phyloP scores from a whole-genome alignment of 2,329 filamentous ascomycete genomes.

The Claviceps humidiphila region DNA sequence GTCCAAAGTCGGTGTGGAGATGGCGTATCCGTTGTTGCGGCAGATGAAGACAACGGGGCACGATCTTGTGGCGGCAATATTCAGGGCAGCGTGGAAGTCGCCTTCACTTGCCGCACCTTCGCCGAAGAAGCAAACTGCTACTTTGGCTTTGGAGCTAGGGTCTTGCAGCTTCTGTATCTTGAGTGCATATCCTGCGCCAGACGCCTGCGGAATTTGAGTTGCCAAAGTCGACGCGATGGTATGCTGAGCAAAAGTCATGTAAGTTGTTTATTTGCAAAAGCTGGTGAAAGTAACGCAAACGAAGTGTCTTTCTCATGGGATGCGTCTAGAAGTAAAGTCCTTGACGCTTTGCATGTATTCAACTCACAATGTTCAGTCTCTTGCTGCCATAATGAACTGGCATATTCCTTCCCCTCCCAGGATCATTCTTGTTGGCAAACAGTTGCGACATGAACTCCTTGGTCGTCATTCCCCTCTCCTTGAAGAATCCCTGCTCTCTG shows the following conservation, averaged over 20 bases:
- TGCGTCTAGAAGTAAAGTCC: background rate
- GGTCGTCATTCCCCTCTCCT: slow-evolving; percentile 75
- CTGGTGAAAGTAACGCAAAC: background rate
- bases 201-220: slow-evolving; percentile 80
- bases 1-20: slow-evolving; percentile 77
- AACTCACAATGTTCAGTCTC: slow-evolving; percentile 65
- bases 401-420: slow-evolving; percentile 82
- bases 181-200: slow-evolving; percentile 75
- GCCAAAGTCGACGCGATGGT: slow-evolving; percentile 74
- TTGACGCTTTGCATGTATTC: background rate
- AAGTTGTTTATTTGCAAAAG: background rate
- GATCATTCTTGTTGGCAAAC: slow-evolving; percentile 74
- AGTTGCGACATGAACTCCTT: slow-evolving; percentile 92
- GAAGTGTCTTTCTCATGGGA: background rate
- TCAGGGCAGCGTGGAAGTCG: slow-evolving; percentile 82
- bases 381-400: slow-evolving; percentile 88
- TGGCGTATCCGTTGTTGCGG: slow-evolving; percentile 86
- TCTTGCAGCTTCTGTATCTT: slow-evolving; percentile 68
- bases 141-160: slow-evolving; percentile 50
- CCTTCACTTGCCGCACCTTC: slow-evolving; percentile 85
- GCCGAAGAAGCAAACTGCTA: slow-evolving; percentile 78
- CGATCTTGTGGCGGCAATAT: slow-evolving; percentile 79
- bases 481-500: slow-evolving; percentile 81
- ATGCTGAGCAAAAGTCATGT: slow-evolving; percentile 35
- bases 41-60: slow-evolving; percentile 84